phyloP scores from a whole-genome alignment of 768 basidiomycete genomes.

The Suillus paluster region DNA sequence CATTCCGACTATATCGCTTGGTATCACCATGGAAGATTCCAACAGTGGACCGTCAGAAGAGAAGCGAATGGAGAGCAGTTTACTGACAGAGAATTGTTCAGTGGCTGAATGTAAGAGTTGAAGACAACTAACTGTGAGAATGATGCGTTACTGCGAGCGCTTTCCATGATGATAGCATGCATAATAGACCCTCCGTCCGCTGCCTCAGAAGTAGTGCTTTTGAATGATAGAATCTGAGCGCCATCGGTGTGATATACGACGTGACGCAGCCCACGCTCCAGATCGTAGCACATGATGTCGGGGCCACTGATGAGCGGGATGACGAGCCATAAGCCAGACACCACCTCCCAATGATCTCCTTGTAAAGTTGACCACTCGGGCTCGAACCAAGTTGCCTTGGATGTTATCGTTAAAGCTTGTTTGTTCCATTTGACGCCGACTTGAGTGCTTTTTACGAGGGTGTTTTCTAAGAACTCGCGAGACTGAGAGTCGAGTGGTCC shows the following conservation, averaged over 20 bases:
- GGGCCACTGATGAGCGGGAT: conserved; percentile 1
- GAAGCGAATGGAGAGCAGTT: neutral
- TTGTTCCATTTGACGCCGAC: conserved; percentile 4
- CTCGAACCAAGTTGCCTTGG: conserved; percentile 2
- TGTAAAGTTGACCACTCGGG: conserved; percentile 6
- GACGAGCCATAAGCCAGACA: neutral
- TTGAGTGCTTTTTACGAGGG: conserved; percentile 2
- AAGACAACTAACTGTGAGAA: neutral
- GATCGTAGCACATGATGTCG: conserved; percentile 3
- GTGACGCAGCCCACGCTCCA: neutral
- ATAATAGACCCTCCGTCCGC: neutral
- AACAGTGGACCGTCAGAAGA: neutral
- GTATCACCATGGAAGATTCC: conserved; percentile 1
- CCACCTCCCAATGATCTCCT: conserved; percentile 7
- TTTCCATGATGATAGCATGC: conserved; percentile 1
- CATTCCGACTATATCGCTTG: neutral
- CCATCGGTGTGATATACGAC: neutral
- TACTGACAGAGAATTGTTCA: neutral
- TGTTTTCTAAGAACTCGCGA: conserved; percentile 1
- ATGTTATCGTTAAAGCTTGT: conserved; percentile 4
- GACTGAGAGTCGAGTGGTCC: conserved; percentile 7
- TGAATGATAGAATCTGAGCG: conserved; percentile 1
- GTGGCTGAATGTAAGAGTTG: neutral
- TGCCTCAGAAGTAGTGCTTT: neutral
- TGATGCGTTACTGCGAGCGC: neutral